Conservation (phyloP, 352 stramenopile species). For the Phytophthora colocasiae region DNA sequence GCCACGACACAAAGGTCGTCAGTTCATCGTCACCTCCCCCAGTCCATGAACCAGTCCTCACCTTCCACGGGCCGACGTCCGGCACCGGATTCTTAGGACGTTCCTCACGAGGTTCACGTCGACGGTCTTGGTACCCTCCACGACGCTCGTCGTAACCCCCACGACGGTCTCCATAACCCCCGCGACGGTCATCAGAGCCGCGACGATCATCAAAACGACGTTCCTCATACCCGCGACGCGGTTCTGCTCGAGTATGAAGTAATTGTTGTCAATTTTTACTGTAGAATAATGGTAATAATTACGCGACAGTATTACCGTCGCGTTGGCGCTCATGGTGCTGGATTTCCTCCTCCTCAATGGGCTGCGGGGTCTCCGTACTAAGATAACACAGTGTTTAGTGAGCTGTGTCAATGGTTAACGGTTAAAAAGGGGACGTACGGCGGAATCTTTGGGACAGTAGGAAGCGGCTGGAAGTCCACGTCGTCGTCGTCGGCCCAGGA, state of each 20-base stretch:
- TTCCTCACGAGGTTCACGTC: constrained; percentile 50
- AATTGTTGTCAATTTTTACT: constrained; percentile 7
- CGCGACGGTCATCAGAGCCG: constrained; percentile 14
- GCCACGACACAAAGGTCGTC: constrained; percentile 1
- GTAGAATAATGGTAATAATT: background rate
- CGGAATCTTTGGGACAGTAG: constrained; percentile 46
- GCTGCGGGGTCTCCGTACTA: constrained; percentile 42
- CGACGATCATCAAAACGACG: constrained; percentile 14
- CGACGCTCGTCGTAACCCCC: constrained; percentile 32
- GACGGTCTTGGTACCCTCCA: constrained; percentile 52
- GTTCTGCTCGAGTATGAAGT: constrained; percentile 22
- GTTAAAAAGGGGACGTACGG: constrained; percentile 40
- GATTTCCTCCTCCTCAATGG: constrained; percentile 52
- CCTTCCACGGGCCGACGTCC: constrained; percentile 81
- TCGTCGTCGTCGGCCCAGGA: constrained; percentile 89
- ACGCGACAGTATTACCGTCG: constrained; percentile 28
- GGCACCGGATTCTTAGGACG: constrained; percentile 81
- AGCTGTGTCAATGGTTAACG: constrained; percentile 18
- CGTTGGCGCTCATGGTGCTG: constrained; percentile 37
- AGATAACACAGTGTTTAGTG: constrained; percentile 3
- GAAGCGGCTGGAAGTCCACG: constrained; percentile 58
- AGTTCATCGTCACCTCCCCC: background rate
- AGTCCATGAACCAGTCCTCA: constrained; percentile 24
- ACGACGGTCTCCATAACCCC: constrained; percentile 27
- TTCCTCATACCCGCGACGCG: constrained; percentile 24